Conservation (phyloP, 2,329 filamentous ascomycete genomes). For the Trichoderma aggressivum region DNA sequence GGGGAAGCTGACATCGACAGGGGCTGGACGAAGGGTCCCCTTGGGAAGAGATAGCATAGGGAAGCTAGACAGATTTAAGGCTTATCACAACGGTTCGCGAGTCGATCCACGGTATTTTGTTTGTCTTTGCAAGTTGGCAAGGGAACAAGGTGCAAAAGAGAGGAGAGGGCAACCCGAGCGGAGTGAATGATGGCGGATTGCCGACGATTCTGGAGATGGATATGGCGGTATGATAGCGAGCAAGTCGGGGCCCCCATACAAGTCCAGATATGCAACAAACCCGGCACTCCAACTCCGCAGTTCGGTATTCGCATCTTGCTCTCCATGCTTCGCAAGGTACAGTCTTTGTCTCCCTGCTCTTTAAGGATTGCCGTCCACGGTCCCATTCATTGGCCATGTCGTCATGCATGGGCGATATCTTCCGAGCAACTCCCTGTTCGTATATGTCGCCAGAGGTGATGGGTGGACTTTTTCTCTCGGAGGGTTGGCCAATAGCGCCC, state of each 20-base stretch:
- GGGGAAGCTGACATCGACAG: conserved; percentile 11
- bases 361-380: background rate
- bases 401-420: background rate
- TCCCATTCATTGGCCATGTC: background rate
- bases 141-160: background rate
- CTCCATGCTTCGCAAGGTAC: background rate
- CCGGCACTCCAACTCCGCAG: background rate
- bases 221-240: background rate
- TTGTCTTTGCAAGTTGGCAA: background rate
- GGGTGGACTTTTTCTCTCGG: background rate
- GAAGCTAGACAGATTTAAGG: background rate
- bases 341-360: background rate
- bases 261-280: background rate
- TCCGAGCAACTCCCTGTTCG: background rate
- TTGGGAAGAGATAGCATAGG: background rate
- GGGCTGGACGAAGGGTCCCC: background rate
- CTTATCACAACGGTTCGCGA: background rate
- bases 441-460: background rate
- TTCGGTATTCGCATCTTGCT: background rate
- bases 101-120: background rate
- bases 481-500: background rate
- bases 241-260: background rate
- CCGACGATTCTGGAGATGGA: background rate
- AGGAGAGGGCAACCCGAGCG: background rate
- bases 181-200: background rate